These are phyloP conservation scores for Kandelia obovata DNA, from an alignment of 345 rosid genomes.

Conservation along the genomic window DNA sequence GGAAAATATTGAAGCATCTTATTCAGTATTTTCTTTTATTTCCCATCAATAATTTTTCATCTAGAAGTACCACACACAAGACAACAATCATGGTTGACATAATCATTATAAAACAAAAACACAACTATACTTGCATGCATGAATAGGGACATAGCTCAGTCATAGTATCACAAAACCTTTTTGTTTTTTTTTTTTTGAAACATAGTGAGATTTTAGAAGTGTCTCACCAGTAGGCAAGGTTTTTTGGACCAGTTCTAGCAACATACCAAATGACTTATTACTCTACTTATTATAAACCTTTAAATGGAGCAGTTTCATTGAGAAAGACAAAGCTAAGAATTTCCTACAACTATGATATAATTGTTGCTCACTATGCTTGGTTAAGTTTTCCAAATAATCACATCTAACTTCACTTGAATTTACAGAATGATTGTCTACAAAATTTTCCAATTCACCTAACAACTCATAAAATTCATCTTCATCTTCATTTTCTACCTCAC, in stretches of 20 bases:
- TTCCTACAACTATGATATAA: neutral
- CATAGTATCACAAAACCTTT: neutral
- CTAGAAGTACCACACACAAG: neutral
- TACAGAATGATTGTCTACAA: neutral
- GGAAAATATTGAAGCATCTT: neutral
- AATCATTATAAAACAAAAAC: neutral
- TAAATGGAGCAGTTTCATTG: neutral
- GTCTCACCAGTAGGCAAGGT: neutral
- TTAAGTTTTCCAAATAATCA: neutral
- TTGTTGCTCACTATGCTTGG: neutral
- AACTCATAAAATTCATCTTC: neutral
- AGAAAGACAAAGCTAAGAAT: neutral
- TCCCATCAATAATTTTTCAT: neutral
- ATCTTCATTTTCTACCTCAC: too few species aligned
- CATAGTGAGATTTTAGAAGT: neutral
- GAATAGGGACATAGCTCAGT: neutral
- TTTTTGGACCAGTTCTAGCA: neutral
- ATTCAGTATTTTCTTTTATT: neutral
- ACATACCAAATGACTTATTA: neutral
- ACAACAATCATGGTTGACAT: neutral
- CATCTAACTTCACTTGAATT: too few species aligned
- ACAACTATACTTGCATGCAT: neutral
- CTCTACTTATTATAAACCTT: slow-evolving; percentile 3
- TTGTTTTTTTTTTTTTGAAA: neutral
- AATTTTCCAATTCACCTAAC: neutral